Percentiles rank a stretch among this genome's conserved stretches.
phyloP scores from a whole-genome alignment of 345 rosid species.

The Hevea brasiliensis region DNA sequence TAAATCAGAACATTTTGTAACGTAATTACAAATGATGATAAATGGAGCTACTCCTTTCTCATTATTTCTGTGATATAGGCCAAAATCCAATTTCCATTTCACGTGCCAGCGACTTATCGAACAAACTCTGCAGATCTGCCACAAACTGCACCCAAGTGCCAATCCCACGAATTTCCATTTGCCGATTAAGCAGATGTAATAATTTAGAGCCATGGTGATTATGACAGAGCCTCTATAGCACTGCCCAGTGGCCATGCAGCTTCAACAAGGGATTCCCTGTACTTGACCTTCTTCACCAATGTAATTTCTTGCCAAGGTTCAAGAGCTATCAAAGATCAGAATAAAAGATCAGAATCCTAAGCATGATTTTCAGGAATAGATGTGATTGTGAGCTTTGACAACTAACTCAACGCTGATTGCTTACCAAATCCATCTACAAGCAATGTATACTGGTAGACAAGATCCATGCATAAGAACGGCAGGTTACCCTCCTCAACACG shows the following conservation, averaged over 20 bases:
- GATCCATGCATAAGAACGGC: constrained; percentile 94
- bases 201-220: constrained; percentile 16
- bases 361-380: neutral
- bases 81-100: constrained; percentile 24
- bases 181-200: neutral
- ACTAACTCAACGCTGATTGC: constrained; percentile 6
- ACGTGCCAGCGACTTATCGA: constrained; percentile 7
- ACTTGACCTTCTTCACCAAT: constrained; percentile 76
- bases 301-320: constrained; percentile 78
- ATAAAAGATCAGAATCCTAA: constrained; percentile 3
- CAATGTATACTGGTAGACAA: constrained; percentile 74
- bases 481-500: constrained; percentile 49
- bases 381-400: neutral
- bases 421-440: constrained; percentile 90
- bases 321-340: constrained; percentile 46
- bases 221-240: constrained; percentile 88
- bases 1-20: constrained; percentile 19
- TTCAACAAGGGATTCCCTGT: constrained; percentile 66
- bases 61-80: constrained; percentile 30
- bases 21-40: constrained; percentile 39
- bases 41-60: constrained; percentile 18
- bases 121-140: neutral
- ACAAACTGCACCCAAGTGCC: neutral
- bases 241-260: constrained; percentile 99
- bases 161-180: neutral